phyloP scores from a whole-genome alignment of 2,329 filamentous ascomycete species.

The Epichloe sp. region DNA sequence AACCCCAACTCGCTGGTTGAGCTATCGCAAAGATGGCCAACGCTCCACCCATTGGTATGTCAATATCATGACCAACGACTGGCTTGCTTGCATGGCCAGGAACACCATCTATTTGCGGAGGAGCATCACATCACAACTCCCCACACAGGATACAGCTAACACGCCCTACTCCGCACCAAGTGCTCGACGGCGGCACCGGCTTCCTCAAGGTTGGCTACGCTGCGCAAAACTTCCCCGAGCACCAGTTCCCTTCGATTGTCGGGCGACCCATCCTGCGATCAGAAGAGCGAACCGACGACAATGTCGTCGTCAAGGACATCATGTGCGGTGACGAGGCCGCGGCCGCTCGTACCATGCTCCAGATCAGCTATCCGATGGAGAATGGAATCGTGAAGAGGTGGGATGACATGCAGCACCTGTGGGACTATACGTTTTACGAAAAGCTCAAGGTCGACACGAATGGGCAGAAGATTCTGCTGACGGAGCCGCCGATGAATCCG shows the following conservation, averaged over 20 bases:
- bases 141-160: slow-evolving; percentile 2
- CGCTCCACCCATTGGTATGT: slow-evolving; percentile 41
- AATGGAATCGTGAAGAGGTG: slow-evolving; percentile 99
- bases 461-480: slow-evolving; percentile 92
- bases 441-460: slow-evolving; percentile 88
- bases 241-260: slow-evolving; percentile 96
- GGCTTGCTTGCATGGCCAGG: not conserved
- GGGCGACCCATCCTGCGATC: slow-evolving; percentile 94
- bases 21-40: slow-evolving; percentile 32
- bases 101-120: not conserved
- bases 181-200: slow-evolving; percentile 98
- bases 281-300: slow-evolving; percentile 60
- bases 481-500: slow-evolving; percentile 96
- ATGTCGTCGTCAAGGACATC: slow-evolving; percentile 80
- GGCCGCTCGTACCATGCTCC: slow-evolving; percentile 88
- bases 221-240: slow-evolving; percentile 97
- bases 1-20: slow-evolving; percentile 2
- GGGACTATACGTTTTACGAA: slow-evolving; percentile 97
- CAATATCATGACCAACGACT: slow-evolving; percentile 11
- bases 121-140: not conserved
- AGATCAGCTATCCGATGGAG: slow-evolving; percentile 99
- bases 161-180: slow-evolving; percentile 38
- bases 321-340: slow-evolving; percentile 99
- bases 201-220: slow-evolving; percentile 99
- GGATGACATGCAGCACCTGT: slow-evolving; percentile 99